These are phyloP conservation scores for Colletotrichum cereale DNA, from an alignment of 2,329 filamentous ascomycete genomes.

Conservation along the genomic window DNA sequence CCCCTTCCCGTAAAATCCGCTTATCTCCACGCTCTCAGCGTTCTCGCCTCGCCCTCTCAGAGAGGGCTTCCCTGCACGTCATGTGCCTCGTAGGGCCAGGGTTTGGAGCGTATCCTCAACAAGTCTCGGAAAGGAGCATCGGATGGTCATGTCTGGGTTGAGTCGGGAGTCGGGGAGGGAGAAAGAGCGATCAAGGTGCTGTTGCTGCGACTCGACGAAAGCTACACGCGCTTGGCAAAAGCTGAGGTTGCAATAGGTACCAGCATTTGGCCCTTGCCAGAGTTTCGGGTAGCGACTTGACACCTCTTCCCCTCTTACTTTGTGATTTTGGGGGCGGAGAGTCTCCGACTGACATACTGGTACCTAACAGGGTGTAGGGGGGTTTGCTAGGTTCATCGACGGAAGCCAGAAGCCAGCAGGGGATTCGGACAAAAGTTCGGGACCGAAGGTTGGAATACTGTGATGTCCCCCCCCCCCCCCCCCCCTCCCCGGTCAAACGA, in stretches of 20 bases:
- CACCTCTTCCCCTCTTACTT: conserved; percentile 15
- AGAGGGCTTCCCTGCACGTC: conserved; percentile 20
- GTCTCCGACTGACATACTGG: too few species aligned
- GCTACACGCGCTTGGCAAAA: conserved; percentile 7
- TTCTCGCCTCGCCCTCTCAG: conserved; percentile 7
- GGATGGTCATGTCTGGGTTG: neutral
- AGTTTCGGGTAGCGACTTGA: conserved; percentile 39
- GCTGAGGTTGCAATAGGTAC: conserved; percentile 21
- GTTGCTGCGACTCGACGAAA: neutral
- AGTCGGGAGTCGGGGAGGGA: conserved; percentile 3
- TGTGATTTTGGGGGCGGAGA: conserved; percentile 31
- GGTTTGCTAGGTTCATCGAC: conserved; percentile 2
- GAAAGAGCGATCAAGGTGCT: conserved; percentile 4
- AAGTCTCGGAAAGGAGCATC: conserved; percentile 1
- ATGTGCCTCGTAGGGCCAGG: conserved; percentile 34
- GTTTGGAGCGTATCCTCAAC: neutral
- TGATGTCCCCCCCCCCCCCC: too few species aligned
- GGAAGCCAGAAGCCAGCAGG: conserved; percentile 14
- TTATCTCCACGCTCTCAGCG: conserved; percentile 10
- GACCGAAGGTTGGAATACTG: conserved; percentile 18
- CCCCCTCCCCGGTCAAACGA: too few species aligned
- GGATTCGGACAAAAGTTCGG: conserved; percentile 32
- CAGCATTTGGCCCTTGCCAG: conserved; percentile 30
- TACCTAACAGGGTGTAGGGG: neutral
- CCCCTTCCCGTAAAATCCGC: conserved; percentile 21